A percentile compares a stretch with the other conserved stretches of the same genome.
These are phyloP conservation scores for Tolypocladium sp. DNA, from an alignment of 2,329 filamentous ascomycete species.

Conservation along the genomic window DNA sequence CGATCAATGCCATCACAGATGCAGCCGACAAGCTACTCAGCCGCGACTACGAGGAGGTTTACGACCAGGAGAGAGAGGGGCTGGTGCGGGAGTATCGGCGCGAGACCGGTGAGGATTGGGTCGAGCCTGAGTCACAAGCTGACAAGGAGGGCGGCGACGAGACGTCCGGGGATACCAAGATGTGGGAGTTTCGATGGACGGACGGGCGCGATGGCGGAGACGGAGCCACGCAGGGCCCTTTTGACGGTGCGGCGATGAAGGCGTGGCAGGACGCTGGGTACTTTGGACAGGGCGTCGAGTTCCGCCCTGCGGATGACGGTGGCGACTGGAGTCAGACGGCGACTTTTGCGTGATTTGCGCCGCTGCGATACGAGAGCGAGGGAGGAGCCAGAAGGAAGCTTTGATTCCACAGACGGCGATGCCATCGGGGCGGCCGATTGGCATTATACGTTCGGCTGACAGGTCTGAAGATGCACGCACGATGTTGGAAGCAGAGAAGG, in stretches of 20 bases:
- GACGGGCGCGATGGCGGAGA: slow-evolving; percentile 76
- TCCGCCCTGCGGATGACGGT: slow-evolving; percentile 49
- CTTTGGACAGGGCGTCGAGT: slow-evolving; percentile 83
- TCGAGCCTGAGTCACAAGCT: slow-evolving; percentile 29
- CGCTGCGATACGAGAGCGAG: background rate
- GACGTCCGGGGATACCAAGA: slow-evolving; percentile 10
- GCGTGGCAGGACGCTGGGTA: slow-evolving; percentile 90
- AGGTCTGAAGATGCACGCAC: background rate
- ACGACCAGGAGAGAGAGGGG: slow-evolving; percentile 77
- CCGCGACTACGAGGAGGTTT: slow-evolving; percentile 80
- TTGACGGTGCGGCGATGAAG: slow-evolving; percentile 75
- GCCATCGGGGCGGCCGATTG: background rate
- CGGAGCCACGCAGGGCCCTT: slow-evolving; percentile 74
- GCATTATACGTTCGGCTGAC: background rate
- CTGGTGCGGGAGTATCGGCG: slow-evolving; percentile 74
- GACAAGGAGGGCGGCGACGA: slow-evolving; percentile 8
- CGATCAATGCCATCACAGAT: slow-evolving; percentile 76
- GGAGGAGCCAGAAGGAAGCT: background rate
- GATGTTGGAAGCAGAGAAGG: background rate
- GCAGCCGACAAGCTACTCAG: slow-evolving; percentile 81
- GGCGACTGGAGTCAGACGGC: slow-evolving; percentile 43
- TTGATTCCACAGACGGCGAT: background rate
- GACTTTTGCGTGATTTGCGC: slow-evolving; percentile 36
- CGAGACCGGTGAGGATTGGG: slow-evolving; percentile 84
- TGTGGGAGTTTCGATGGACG: slow-evolving; percentile 89